phyloP scores from a whole-genome alignment of 208 protist genomes.

The Herpetomonas tarakana region DNA sequence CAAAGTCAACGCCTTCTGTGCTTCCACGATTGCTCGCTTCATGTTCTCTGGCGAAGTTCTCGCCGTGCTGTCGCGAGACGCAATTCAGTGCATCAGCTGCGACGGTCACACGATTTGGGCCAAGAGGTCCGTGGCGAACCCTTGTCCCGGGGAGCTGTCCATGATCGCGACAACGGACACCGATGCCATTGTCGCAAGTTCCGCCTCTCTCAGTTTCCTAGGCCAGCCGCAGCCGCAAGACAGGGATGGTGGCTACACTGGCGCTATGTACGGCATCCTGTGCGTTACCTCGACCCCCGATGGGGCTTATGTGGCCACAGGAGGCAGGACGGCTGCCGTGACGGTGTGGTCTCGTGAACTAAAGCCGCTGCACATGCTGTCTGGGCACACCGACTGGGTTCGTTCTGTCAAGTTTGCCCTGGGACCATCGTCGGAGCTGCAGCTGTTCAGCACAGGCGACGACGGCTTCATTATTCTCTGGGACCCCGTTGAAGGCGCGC shows the following conservation, averaged over 20 bases:
- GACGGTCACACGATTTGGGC: slow-evolving; percentile 39
- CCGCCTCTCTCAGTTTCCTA: slow-evolving; percentile 22
- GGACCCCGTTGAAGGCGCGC: slow-evolving; percentile 53
- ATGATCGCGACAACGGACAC: slow-evolving; percentile 33
- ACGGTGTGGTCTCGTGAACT: slow-evolving; percentile 66
- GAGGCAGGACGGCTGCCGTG: slow-evolving; percentile 45
- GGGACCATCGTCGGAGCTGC: slow-evolving; percentile 19
- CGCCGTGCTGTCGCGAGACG: slow-evolving; percentile 57
- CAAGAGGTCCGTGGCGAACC: slow-evolving; percentile 20
- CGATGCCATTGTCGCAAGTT: slow-evolving; percentile 22
- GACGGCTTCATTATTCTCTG: slow-evolving; percentile 79
- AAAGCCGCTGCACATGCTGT: slow-evolving; percentile 46
- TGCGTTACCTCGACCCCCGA: slow-evolving; percentile 65
- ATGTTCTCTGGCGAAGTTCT: slow-evolving; percentile 61
- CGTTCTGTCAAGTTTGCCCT: slow-evolving; percentile 74
- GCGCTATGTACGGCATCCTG: slow-evolving; percentile 51
- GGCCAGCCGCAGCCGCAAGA: slow-evolving; percentile 6
- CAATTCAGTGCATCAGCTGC: slow-evolving; percentile 58
- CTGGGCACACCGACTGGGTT: slow-evolving; percentile 82
- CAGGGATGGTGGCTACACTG: slow-evolving; percentile 18
- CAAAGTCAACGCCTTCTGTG: slow-evolving; percentile 44
- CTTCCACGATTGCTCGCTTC: slow-evolving; percentile 41
- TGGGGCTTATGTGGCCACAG: slow-evolving; percentile 56
- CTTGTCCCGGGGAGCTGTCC: slow-evolving; percentile 47
- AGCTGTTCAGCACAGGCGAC: slow-evolving; percentile 79